Evolutionary conservation across 2,329 filamentous ascomycete species (phyloP).

Genomic region (Apiospora pterosperma): DNA sequence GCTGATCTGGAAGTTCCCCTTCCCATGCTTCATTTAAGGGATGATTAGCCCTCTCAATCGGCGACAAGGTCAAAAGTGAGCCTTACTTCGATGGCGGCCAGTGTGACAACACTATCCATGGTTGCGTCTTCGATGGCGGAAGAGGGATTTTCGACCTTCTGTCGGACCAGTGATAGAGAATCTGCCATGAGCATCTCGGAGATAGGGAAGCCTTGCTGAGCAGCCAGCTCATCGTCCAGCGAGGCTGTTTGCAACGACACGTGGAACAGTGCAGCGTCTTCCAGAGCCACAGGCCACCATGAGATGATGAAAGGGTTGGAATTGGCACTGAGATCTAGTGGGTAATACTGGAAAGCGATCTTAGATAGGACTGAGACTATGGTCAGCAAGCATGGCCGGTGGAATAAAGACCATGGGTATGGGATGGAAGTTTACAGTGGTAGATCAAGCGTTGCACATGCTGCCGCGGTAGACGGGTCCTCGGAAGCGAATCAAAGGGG

Average conservation of each 20-base stretch:
- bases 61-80: background rate
- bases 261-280: constrained; percentile 54
- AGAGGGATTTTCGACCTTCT: constrained; percentile 42
- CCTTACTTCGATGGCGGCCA: constrained; percentile 55
- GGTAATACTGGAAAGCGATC: constrained; percentile 59
- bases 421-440: constrained; percentile 40
- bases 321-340: constrained; percentile 46
- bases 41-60: background rate
- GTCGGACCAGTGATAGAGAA: constrained; percentile 49
- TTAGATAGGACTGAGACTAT: constrained; percentile 46
- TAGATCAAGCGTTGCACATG: constrained; percentile 55
- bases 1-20: constrained; percentile 42
- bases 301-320: constrained; percentile 57
- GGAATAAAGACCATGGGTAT: background rate
- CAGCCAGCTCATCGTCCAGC: constrained; percentile 49
- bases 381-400: background rate
- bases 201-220: constrained; percentile 47
- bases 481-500: constrained; percentile 55
- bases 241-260: constrained; percentile 58
- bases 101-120: constrained; percentile 53
- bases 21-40: constrained; percentile 41
- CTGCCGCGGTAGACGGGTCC: constrained; percentile 45
- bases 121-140: constrained; percentile 52
- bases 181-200: constrained; percentile 57
- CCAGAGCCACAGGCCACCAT: constrained; percentile 57